Percentiles rank a stretch among this genome's conserved stretches.
Conservation (phyloP, 2,329 filamentous ascomycete species). For the Aspergillus ruber region DNA sequence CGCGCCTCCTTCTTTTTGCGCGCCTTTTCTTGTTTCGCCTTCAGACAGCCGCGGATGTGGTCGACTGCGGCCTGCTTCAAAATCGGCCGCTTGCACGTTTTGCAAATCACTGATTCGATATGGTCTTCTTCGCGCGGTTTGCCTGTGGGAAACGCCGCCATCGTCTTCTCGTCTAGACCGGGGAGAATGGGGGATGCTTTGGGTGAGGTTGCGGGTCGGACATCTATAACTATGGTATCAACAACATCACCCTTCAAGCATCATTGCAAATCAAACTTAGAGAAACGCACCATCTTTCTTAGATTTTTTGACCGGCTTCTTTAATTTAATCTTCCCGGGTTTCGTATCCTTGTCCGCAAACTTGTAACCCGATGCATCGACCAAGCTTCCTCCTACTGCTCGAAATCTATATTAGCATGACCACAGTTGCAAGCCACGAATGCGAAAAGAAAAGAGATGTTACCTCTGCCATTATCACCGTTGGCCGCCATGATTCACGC, state of each 20-base stretch:
- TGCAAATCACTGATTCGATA: conserved; percentile 76
- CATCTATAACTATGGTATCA: conserved; percentile 1
- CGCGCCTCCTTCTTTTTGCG: conserved; percentile 69
- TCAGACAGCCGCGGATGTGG: conserved; percentile 78
- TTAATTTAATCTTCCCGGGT: conserved; percentile 40
- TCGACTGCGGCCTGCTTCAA: conserved; percentile 66
- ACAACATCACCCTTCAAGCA: neutral
- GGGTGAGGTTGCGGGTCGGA: conserved; percentile 26
- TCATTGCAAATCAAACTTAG: neutral
- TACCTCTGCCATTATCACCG: conserved; percentile 30
- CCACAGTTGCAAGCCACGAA: too few species aligned
- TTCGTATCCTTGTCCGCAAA: conserved; percentile 41
- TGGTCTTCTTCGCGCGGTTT: conserved; percentile 76
- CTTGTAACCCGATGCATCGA: conserved; percentile 42
- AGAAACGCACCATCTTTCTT: conserved; percentile 25
- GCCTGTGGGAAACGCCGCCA: conserved; percentile 74
- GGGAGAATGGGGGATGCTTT: conserved; percentile 39
- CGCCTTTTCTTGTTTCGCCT: conserved; percentile 75
- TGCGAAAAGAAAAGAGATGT: conserved; percentile 3
- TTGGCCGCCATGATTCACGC: conserved; percentile 29
- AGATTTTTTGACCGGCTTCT: conserved; percentile 29
- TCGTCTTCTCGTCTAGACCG: conserved; percentile 65
- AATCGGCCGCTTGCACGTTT: conserved; percentile 87
- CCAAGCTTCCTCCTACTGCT: conserved; percentile 26
- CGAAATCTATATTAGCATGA: neutral